These are phyloP conservation scores for Phialophora verrucosa DNA, from an alignment of 2,329 filamentous ascomycete species.

Conservation along the genomic window DNA sequence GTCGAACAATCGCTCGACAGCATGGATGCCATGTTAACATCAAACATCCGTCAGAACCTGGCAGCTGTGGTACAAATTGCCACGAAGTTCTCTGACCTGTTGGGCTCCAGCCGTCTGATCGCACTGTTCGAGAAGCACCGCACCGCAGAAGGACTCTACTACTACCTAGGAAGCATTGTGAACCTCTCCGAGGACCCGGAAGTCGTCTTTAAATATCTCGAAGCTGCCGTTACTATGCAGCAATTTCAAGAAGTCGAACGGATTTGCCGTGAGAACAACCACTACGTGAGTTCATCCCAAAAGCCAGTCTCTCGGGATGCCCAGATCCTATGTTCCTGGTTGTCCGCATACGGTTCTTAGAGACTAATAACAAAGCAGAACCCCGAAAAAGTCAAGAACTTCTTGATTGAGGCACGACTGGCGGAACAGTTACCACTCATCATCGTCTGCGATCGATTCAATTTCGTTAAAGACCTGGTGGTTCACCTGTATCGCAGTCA, in stretches of 20 bases:
- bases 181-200: slow-evolving; percentile 95
- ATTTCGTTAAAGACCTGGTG: slow-evolving; percentile 96
- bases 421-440: slow-evolving; percentile 94
- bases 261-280: slow-evolving; percentile 91
- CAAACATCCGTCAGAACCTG: slow-evolving; percentile 95
- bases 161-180: slow-evolving; percentile 97
- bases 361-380: slow-evolving; percentile 46
- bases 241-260: slow-evolving; percentile 97
- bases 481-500: slow-evolving; percentile 98
- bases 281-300: slow-evolving; percentile 61
- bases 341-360: not conserved
- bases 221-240: slow-evolving; percentile 90
- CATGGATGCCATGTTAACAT: slow-evolving; percentile 93
- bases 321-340: not conserved
- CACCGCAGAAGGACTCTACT: slow-evolving; percentile 94
- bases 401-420: slow-evolving; percentile 93
- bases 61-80: slow-evolving; percentile 93
- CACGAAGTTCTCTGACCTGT: slow-evolving; percentile 95
- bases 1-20: slow-evolving; percentile 94
- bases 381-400: slow-evolving; percentile 97
- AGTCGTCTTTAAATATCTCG: slow-evolving; percentile 99
- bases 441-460: slow-evolving; percentile 98
- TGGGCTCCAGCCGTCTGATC: slow-evolving; percentile 85
- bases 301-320: not conserved
- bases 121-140: slow-evolving; percentile 97